Conservation (phyloP, 106 monocot genomes). For the Dactylorhiza incarnata region DNA sequence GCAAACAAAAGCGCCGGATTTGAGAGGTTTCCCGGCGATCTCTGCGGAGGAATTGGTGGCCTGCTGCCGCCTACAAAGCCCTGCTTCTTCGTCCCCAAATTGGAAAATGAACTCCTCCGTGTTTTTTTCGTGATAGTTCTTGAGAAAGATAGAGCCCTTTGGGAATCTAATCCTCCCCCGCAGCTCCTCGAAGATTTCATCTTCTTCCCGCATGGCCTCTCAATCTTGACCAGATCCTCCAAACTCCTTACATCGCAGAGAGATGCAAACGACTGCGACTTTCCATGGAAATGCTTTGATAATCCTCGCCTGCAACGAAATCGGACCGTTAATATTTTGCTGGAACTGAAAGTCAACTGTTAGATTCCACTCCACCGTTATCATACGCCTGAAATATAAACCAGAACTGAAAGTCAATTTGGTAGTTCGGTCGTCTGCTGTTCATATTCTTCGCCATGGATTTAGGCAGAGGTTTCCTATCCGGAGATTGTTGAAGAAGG, state of each 20-base stretch:
- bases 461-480: too few species aligned
- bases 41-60: conserved; percentile 17
- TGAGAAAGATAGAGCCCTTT: background rate
- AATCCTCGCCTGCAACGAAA: conserved; percentile 40
- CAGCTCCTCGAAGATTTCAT: conserved; percentile 32
- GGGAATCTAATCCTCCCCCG: conserved; percentile 16
- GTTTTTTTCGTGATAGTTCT: conserved; percentile 16
- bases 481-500: too few species aligned
- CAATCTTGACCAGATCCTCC: conserved; percentile 50
- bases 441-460: too few species aligned
- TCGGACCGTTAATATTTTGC: background rate
- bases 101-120: conserved; percentile 16
- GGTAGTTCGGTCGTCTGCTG: too few species aligned
- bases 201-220: conserved; percentile 19
- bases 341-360: background rate
- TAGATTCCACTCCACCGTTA: too few species aligned
- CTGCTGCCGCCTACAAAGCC: conserved; percentile 6
- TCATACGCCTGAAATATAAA: background rate
- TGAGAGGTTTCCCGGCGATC: conserved; percentile 11
- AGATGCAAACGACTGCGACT: conserved; percentile 59
- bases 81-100: conserved; percentile 9
- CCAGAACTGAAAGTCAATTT: too few species aligned
- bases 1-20: background rate
- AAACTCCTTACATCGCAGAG: conserved; percentile 29
- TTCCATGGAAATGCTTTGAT: conserved; percentile 58